Base-by-base conservation (phyloP, 306 rosid species). In the Casuarina glauca region DNA sequence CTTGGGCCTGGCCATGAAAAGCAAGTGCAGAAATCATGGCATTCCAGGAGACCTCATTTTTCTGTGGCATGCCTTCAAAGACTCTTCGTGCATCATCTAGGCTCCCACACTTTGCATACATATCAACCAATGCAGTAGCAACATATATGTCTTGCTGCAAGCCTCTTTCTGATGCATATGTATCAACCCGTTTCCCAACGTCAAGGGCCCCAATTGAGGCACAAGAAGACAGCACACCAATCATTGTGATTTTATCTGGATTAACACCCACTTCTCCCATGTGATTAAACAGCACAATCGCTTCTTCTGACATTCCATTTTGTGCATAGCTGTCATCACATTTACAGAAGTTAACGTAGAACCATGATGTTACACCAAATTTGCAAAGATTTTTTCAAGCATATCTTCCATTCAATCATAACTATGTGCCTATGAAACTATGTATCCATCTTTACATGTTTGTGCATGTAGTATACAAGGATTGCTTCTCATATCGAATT, bases 11-110 rank as follows among this genome's bases (percentile, higher is more conserved):
- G 15, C 97, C 98, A 78, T 94, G 96, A 83, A 88, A 90, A 80
- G 97, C 98, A 86, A 92, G 92, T 9, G 97, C 97, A 82, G 98
- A 89, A 69, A 94, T 94, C 95, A 92, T 92, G 69, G 95, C 95
- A 80, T 92, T 94, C 98, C 98, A 94, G 20, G 98, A 89, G 70
- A 87, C 97, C 80, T 94, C 97, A 73, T 92, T 92, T 82, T 90
- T 94, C 26, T 5, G 85, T 68, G 97, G 95, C 93, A 94, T 91
- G 48, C 79, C 79, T 46, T 88, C 79, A 79, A 92, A 94, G 70
- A 94, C 87, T 84, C 90, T 75, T 73, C 74, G 79, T 43, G 98
- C 98, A 77, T 84, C 82, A 35, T 85, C 93, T 83, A 94, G 82
- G 86, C 87, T 90, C 57, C 98, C 98, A 71, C 98, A 92, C 88